Conservation (phyloP, 805 yeast genomes). For the Myxozyma kluyveri region DNA sequence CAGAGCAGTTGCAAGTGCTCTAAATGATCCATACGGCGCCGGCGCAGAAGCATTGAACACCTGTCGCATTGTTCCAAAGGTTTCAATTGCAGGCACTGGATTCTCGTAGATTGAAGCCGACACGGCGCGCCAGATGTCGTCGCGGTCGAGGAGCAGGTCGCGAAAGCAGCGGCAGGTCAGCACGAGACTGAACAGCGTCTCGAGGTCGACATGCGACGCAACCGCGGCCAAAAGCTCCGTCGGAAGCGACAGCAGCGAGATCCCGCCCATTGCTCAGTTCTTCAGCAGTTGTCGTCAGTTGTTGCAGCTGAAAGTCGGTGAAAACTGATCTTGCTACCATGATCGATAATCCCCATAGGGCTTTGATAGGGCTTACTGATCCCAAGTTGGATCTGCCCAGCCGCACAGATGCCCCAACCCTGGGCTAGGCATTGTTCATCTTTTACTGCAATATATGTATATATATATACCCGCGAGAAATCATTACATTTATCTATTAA, state of each 20-base stretch:
- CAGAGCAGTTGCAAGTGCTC: slow-evolving; percentile 22
- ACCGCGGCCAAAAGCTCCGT: slow-evolving; percentile 26
- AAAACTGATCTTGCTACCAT: too few species aligned
- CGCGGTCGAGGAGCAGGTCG: slow-evolving; percentile 13
- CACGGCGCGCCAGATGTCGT: slow-evolving; percentile 28
- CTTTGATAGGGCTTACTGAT: too few species aligned
- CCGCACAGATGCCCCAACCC: too few species aligned
- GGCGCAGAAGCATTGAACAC: slow-evolving; percentile 4
- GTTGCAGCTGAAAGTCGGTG: too few species aligned
- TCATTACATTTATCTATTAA: too few species aligned
- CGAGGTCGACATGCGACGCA: slow-evolving; percentile 19
- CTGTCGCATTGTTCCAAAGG: slow-evolving; percentile 2
- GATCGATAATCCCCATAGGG: too few species aligned
- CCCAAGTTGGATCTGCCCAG: too few species aligned
- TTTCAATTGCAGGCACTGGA: background rate
- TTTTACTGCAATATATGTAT: too few species aligned
- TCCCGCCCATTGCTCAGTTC: too few species aligned
- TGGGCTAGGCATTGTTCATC: too few species aligned
- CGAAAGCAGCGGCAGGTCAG: slow-evolving; percentile 25
- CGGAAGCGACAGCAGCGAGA: slow-evolving; percentile 22
- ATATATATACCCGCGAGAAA: too few species aligned
- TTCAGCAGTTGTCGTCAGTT: too few species aligned
- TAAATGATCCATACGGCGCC: slow-evolving; percentile 28
- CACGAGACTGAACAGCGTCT: slow-evolving; percentile 19
- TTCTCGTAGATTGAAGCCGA: slow-evolving; percentile 4